Evolutionary conservation across 345 rosid species (phyloP).

Genomic region (Acer yangbiense): DNA sequence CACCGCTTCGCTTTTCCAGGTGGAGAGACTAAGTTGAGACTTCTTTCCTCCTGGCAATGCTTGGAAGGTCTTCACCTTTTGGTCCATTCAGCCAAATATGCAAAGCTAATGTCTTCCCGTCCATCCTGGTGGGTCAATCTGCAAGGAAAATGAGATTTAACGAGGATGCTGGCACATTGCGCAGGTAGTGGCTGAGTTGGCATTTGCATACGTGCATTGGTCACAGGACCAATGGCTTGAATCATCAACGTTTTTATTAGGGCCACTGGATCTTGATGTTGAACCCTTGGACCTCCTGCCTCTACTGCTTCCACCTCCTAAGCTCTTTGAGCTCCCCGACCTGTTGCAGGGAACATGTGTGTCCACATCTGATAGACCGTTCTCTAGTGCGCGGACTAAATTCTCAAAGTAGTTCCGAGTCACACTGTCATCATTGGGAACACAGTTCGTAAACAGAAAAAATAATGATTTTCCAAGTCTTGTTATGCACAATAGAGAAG

Average conservation of each 20-base stretch:
- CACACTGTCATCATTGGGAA: conserved; percentile 47
- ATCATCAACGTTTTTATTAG: conserved; percentile 45
- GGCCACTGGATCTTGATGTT: conserved; percentile 58
- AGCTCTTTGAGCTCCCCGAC: conserved; percentile 49
- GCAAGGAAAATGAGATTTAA: conserved; percentile 16
- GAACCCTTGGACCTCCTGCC: conserved; percentile 52
- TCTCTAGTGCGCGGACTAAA: conserved; percentile 77
- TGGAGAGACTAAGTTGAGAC: not conserved
- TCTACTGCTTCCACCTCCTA: conserved; percentile 38
- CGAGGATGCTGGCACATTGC: conserved; percentile 68
- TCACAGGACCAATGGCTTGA: conserved; percentile 79
- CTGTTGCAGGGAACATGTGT: conserved; percentile 55
- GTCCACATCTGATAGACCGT: conserved; percentile 78
- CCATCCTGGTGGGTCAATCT: conserved; percentile 1
- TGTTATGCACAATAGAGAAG: not conserved
- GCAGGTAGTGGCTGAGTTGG: conserved; percentile 55
- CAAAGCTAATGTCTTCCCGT: conserved; percentile 9
- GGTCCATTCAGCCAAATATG: not conserved
- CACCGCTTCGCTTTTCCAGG: not conserved
- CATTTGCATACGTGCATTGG: conserved; percentile 68
- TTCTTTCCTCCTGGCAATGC: not conserved
- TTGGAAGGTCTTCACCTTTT: not conserved
- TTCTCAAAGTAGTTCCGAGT: conserved; percentile 85
- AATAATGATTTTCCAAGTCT: not conserved
- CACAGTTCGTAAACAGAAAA: not conserved